Evolutionary conservation across 441 rosid genomes (phyloP), one percentile per base, ranked within the genome.

Genomic region (Mallotus repandus): DNA sequence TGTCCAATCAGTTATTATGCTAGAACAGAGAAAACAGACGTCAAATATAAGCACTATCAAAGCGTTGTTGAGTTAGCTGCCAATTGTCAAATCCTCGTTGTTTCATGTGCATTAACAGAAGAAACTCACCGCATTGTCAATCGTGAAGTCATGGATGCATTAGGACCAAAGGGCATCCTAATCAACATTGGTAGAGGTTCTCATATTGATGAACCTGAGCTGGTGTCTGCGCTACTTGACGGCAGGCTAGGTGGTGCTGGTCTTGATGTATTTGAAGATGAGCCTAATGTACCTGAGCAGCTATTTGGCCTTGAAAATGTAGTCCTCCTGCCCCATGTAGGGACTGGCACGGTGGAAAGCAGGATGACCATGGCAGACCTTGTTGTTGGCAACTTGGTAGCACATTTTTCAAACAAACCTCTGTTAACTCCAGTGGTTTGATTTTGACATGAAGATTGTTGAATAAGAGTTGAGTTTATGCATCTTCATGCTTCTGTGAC

Each of bases 201-300:
- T 58, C 89, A 77, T 76, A 88, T 89, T n/a, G 89, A 90, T 63
- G 93, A 90, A 79, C 83, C 84, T 0, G 90, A 86, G 78, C 87
- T 90, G 43, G 92, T 91, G 32, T 80, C 89, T 48, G 93, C 96
- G 25, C 70, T 90, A 43, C 68, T 87, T 6, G 89, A 90, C 78
- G 88, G 91, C 69, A 82, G 88, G 69, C 65, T 88, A 61, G 92
- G 90, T 1, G 93, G 93, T 55, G 93, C 95, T 4, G 93, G 95
- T n/a, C 85, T 90, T 0, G 96, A 89, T 71, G 91, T 90, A 69
- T 90, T 79, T 71, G 88, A 86, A 63, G 66, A 89, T n/a, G 96
- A 90, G 54, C 93, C 91, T 41, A 70, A 84, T 15, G 86, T 85
- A 53, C 93, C 91, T 0, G 87, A 88, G 77, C 80, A 86, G 74